phyloP scores from a whole-genome alignment of 371 early-diverging fungal species.

The Mortierella sp. region DNA sequence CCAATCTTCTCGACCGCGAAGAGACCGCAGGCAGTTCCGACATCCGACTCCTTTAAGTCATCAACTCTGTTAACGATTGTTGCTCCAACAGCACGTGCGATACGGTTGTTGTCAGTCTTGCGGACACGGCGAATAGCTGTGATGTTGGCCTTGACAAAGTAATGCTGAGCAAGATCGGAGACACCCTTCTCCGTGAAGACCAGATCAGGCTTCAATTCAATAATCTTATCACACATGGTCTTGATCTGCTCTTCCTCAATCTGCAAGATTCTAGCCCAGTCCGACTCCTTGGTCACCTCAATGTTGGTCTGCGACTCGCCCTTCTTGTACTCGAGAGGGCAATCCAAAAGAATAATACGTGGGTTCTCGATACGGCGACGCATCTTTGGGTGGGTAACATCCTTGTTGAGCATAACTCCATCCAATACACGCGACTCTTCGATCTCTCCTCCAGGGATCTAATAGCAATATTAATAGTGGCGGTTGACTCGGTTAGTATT shows the following conservation, averaged over 20 bases:
- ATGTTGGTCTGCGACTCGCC: slow-evolving; percentile 99
- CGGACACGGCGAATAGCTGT: slow-evolving; percentile 99
- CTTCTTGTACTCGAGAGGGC: slow-evolving; percentile 99
- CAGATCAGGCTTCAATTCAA: slow-evolving; percentile 97
- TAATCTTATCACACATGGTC: slow-evolving; percentile 96
- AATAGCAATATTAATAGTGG: neutral
- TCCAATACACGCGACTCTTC: slow-evolving; percentile 97
- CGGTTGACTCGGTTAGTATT: neutral
- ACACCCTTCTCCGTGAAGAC: slow-evolving; percentile 99
- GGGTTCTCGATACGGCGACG: slow-evolving; percentile 98
- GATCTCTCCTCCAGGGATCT: slow-evolving; percentile 98
- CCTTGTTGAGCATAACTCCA: slow-evolving; percentile 99
- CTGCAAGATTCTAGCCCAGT: slow-evolving; percentile 97
- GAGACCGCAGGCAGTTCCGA: slow-evolving; percentile 95
- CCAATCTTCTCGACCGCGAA: slow-evolving; percentile 99
- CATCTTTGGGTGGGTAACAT: slow-evolving; percentile 99
- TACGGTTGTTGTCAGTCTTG: slow-evolving; percentile 99
- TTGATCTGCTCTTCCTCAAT: slow-evolving; percentile 99
- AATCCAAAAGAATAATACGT: slow-evolving; percentile 97
- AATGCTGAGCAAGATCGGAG: slow-evolving; percentile 98
- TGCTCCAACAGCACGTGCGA: slow-evolving; percentile 98
- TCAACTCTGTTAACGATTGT: slow-evolving; percentile 98
- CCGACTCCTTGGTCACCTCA: slow-evolving; percentile 97
- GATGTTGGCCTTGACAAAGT: slow-evolving; percentile 97
- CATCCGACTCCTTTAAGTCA: slow-evolving; percentile 95